Evolutionary conservation across 192 early-diverging fungal genomes (phyloP), one percentile per base, ranked within the genome.

Genomic region (Endogone sp.): DNA sequence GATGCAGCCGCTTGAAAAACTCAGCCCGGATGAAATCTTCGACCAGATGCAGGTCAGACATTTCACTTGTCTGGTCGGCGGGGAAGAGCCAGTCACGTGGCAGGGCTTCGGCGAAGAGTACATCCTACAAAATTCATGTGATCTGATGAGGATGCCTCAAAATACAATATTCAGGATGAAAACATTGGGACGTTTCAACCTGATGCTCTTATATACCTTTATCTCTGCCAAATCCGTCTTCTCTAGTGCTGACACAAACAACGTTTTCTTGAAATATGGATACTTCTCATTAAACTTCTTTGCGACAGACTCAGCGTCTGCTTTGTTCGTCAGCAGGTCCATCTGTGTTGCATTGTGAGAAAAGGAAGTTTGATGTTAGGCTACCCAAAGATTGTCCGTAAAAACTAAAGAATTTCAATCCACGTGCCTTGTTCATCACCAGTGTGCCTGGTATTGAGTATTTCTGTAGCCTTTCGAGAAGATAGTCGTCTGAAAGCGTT

Each of bases 21-120:
- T 86, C 82, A 6, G 82, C 81, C 20, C 86, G 80, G 58, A 88
- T 84, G 49, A 85, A 67, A 60, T 88, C 86, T 64, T 88, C 86
- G 9, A 88, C 85, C 0, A 74, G 75, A 22, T 77, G 79, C 24
- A 86, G 59, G 56, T 82, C 83, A 21, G 85, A 61, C 80, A 82
- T 81, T 20, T 88, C 86, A 0, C 69, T 67, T n/a, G 72, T 84
- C 65, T 80, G 77, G 11, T 73, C 56, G 1, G 73, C 67, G 21
- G 85, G 79, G 60, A 80, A 86, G 21, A 85, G 49, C 86, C 86
- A 88, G 2, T 66, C 58, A 22, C 78, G 72, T n/a, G 82, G 68
- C 10, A 70, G 29, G 0, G 85, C 72, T 16, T 72, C 63, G 0
- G 66, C 65, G 32, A 81, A 71, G 29, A 78, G 13, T 69, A 69